phyloP scores from a whole-genome alignment of 495 filamentous ascomycete species.

The Aspergillus bertholletiae region DNA sequence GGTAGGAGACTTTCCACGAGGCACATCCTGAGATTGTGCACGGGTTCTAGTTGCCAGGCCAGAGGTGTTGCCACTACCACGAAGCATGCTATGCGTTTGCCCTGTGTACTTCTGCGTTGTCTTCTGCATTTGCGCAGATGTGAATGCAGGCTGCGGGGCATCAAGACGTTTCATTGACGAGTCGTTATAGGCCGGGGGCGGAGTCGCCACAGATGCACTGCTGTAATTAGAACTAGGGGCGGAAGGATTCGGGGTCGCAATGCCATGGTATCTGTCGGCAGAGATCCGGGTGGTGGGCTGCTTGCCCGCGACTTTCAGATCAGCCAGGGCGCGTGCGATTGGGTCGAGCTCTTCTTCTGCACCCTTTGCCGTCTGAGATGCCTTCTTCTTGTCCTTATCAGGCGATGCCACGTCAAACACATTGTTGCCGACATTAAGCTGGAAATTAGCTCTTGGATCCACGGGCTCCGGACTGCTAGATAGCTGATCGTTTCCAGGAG shows the following conservation, averaged over 20 bases:
- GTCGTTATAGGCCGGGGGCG: conserved; percentile 80
- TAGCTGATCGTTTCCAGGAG: conserved; percentile 17
- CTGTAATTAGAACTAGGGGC: conserved; percentile 54
- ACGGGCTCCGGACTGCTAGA: conserved; percentile 81
- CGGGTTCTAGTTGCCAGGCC: conserved; percentile 26
- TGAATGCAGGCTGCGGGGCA: conserved; percentile 88
- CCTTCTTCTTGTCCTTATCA: conserved; percentile 46
- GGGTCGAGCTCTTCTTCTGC: conserved; percentile 66
- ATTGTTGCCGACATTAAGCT: conserved; percentile 94
- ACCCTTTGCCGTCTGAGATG: conserved; percentile 28
- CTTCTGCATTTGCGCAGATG: conserved; percentile 88
- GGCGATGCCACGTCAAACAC: conserved; percentile 94
- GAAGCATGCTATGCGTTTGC: conserved; percentile 79
- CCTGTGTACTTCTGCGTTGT: conserved; percentile 82
- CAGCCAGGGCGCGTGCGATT: conserved; percentile 87
- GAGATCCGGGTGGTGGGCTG: conserved; percentile 75
- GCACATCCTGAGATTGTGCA: conserved; percentile 32
- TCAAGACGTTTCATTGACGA: conserved; percentile 72
- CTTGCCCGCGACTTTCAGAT: conserved; percentile 83
- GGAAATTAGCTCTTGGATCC: conserved; percentile 87
- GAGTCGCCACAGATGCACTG: conserved; percentile 39
- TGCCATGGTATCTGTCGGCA: conserved; percentile 89
- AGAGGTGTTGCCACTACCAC: conserved; percentile 36
- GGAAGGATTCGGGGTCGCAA: conserved; percentile 74
- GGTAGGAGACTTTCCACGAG: conserved; percentile 47